Conservation (phyloP, 805 yeast genomes). For the Kodamaea sagamina region DNA sequence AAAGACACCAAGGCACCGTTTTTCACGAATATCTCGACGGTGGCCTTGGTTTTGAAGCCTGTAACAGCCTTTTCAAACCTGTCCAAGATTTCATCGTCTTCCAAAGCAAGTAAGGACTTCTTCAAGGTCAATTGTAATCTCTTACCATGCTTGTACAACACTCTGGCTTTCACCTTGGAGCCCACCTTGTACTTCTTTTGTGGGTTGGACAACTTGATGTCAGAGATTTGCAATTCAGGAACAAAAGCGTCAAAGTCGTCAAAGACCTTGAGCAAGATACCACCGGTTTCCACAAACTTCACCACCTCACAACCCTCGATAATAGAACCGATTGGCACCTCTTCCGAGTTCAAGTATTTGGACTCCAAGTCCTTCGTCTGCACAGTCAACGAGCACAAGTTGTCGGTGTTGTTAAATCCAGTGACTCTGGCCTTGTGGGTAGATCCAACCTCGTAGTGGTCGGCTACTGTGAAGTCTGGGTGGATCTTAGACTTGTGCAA, state of each 20-base stretch:
- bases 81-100: constrained; percentile 53
- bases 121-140: constrained; percentile 70
- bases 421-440: constrained; percentile 75
- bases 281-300: constrained; percentile 56
- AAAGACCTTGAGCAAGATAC: constrained; percentile 66
- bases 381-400: constrained; percentile 64
- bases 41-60: constrained; percentile 64
- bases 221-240: constrained; percentile 76
- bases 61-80: constrained; percentile 39
- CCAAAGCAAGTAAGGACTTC: constrained; percentile 75
- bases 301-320: constrained; percentile 54
- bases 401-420: constrained; percentile 68
- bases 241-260: constrained; percentile 75
- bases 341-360: constrained; percentile 65
- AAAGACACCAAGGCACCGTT: constrained; percentile 84
- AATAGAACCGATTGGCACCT: constrained; percentile 74
- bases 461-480: constrained; percentile 44
- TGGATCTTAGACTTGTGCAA: constrained; percentile 76
- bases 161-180: constrained; percentile 73
- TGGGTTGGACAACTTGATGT: constrained; percentile 80
- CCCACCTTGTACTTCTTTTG: constrained; percentile 91
- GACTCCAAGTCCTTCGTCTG: constrained; percentile 65
- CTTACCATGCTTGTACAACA: constrained; percentile 52
- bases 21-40: constrained; percentile 68
- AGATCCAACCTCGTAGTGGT: constrained; percentile 62